Base-by-base conservation (phyloP, 768 basidiomycete genomes). In the Tephrocybe sp. region DNA sequence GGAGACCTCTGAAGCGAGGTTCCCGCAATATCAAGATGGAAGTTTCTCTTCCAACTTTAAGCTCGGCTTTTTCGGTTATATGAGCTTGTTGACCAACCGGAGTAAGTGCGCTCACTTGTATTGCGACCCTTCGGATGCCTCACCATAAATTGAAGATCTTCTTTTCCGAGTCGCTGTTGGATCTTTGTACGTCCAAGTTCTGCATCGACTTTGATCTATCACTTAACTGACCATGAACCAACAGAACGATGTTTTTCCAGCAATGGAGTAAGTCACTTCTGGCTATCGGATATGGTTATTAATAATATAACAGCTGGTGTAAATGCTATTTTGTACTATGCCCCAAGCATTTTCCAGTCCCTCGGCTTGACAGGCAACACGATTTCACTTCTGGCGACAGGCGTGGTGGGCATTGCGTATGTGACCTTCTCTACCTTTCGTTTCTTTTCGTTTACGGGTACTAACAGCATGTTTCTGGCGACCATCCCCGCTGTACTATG, bases 401-500 rank as follows among this genome's bases (percentile, higher is more conserved):
- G 88, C 45, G 85, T 91, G 16, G 88, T 90, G 45, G 88, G 88
- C 34, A 81, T 90, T 58, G 85, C 79, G 83, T 87, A 72, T 50
- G 79, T 71, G 24, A 12, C 11, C 18, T n/a, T 15, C 24, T 10
- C 22, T 33, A 21, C 12, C 18, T 13, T 15, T 10, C 42, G 9
- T 29, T 1, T 18, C 24, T 11, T 29, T 44, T 33, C 21, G 19
- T 25, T 30, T 13, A 22, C 48, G 4, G 37, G 9, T 29, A n/a
- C 18, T 44, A 24, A 25, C 49, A 84, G 82, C 39, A 85, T 86
- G 81, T 88, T 82, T 65, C 64, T 86, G 49, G 82, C 87, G 2
- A 89, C 88, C 0, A 85, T 91, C 51, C 88, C 88, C 3, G 86
- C 88, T 2, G 87, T 90, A 16, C 72, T 91, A n/a, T 90, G 82